These are phyloP conservation scores for Mycena polygramma DNA, from an alignment of 768 basidiomycete genomes.

Conservation along the genomic window DNA sequence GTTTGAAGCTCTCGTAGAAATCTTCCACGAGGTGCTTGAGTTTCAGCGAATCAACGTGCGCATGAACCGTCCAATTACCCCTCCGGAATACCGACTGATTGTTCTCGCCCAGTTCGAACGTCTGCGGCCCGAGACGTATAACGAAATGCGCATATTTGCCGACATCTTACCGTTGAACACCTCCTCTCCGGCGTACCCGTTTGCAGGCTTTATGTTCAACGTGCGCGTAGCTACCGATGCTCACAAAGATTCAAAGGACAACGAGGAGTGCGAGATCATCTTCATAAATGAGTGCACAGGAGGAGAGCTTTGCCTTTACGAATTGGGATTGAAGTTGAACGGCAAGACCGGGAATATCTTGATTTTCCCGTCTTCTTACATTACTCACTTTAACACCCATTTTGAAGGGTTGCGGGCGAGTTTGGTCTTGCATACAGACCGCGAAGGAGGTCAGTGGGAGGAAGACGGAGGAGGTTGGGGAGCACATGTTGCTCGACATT, in stretches of 20 bases:
- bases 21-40: not conserved
- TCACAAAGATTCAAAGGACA: not conserved
- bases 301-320: not conserved
- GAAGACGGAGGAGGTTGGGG: constrained; percentile 8
- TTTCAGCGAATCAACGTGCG: constrained; percentile 8
- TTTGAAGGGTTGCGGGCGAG: not conserved
- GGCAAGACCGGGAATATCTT: constrained; percentile 4
- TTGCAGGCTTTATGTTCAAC: constrained; percentile 14
- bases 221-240: constrained; percentile 6
- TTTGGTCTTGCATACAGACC: constrained; percentile 10
- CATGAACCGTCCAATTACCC: not conserved
- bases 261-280: not conserved
- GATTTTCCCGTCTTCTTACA: not conserved
- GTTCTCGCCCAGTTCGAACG: not conserved
- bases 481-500: not conserved
- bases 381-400: constrained; percentile 12
- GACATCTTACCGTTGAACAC: constrained; percentile 6
- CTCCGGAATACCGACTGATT: not conserved
- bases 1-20: not conserved
- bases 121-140: not conserved
- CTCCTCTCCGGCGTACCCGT: not conserved
- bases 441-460: not conserved
- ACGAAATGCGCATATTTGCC: constrained; percentile 5
- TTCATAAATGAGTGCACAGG: not conserved
- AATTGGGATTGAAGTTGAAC: constrained; percentile 2